phyloP scores from a whole-genome alignment of 23 red algal genomes.

The Agarophyton chilense region DNA sequence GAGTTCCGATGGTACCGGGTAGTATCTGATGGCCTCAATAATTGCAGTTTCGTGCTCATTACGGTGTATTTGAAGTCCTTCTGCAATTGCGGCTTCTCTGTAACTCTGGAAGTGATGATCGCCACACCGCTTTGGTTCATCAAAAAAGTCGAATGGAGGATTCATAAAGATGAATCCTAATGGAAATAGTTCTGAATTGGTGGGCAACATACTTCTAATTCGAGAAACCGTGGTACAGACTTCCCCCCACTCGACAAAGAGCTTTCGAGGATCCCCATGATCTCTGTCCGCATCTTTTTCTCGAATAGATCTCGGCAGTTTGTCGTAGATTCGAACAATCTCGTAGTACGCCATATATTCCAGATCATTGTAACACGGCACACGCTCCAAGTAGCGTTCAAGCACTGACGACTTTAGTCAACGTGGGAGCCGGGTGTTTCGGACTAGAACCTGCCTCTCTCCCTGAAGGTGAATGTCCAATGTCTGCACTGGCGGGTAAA shows the following conservation, averaged over 20 bases:
- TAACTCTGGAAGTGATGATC: background rate
- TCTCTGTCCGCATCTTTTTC: too few relatives aligned
- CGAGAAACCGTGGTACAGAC: background rate
- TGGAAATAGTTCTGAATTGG: constrained; percentile 1
- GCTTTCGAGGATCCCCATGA: background rate
- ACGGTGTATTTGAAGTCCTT: background rate
- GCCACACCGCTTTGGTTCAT: background rate
- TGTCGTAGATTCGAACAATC: background rate
- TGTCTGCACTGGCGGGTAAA: too few relatives aligned
- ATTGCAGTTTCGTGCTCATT: background rate
- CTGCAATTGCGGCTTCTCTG: background rate
- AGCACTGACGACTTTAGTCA: too few relatives aligned
- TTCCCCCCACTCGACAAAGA: background rate
- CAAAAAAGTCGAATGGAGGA: background rate
- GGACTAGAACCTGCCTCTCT: too few relatives aligned
- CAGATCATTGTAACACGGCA: background rate
- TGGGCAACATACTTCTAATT: background rate
- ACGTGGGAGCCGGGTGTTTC: too few relatives aligned
- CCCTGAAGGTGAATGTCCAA: too few relatives aligned
- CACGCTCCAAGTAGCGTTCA: background rate
- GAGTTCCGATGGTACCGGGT: background rate
- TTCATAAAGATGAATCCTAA: background rate
- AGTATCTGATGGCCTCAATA: background rate
- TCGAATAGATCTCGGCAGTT: background rate
- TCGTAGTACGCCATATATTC: constrained; percentile 3